Evolutionary conservation across 345 rosid species (phyloP), one percentile per base, ranked within the genome.

Genomic region (Populus pruinosa): DNA sequence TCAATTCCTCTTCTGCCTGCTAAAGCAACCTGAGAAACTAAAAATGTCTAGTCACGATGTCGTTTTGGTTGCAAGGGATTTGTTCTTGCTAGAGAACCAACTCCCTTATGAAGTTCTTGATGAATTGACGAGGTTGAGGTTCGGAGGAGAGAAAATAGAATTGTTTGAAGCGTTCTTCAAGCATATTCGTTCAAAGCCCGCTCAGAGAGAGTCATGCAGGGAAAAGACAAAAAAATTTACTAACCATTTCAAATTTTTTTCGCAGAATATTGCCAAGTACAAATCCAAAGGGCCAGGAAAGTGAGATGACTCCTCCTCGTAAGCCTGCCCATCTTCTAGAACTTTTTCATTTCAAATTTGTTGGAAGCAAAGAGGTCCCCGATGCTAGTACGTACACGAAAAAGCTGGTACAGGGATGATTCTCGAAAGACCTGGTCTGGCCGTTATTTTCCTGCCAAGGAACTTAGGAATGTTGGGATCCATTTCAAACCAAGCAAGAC

Each of bases 401-500:
- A 5, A 49, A 23, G 0, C 8, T 23, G 74, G 75, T 70, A 18
- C 63, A 16, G 17, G 55, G 55, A 49, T 16, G 55, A 14, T 14
- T 49, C 7, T 49, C 3, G 4, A 2, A 31, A 13, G 47, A 12
- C 20, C 20, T 49, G 55, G 55, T 49, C 55, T 49, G 18, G 21
- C 12, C 20, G 44, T 13, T 69, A 49, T 13, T 69, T 23, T 6
- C 20, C 38, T 17, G 69, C 64, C 5, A 65, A 18, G 79, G 73
- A 80, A 73, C 83, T 80, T 12, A 66, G 66, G 29, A 76, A 76
- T 0, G 70, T 47, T 17, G 72, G 80, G 20, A 76, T 80, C 61
- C 73, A 71, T 2, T 53, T 80, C 66, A 39, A 49, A 62, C 77
- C 69, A 0, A 71, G 73, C 47, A 18, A 27, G 23, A 12, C 73